Percentiles rank a stretch among this genome's conserved stretches.
Evolutionary conservation across 2,329 filamentous ascomycete species (phyloP).

Genomic region (Catunica adiposa): DNA sequence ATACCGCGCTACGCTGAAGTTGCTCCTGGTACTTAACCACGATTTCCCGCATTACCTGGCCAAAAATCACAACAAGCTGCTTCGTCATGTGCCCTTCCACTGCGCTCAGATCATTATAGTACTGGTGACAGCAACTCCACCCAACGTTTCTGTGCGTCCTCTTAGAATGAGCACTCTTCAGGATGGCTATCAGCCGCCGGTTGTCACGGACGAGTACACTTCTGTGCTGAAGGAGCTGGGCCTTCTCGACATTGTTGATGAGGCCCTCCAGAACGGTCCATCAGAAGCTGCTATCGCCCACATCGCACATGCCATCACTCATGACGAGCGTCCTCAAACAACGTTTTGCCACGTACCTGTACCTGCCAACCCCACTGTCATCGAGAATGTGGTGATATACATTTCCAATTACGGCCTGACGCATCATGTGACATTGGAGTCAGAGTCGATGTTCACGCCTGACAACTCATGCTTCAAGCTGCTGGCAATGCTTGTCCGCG

Average conservation of each 20-base stretch:
- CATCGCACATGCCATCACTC: constrained; percentile 54
- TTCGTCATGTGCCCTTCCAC: constrained; percentile 63
- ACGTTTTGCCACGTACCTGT: constrained; percentile 51
- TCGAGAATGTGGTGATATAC: constrained; percentile 73
- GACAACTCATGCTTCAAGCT: constrained; percentile 44
- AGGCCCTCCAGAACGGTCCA: constrained; percentile 42
- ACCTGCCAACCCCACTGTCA: constrained; percentile 50
- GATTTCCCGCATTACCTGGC: constrained; percentile 89
- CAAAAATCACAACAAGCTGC: constrained; percentile 70
- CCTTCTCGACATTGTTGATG: constrained; percentile 43
- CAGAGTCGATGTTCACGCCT: constrained; percentile 35
- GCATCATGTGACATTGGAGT: constrained; percentile 30
- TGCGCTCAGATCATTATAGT: constrained; percentile 81
- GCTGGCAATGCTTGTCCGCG: constrained; percentile 60
- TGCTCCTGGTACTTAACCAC: constrained; percentile 74
- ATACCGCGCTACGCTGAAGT: constrained; percentile 68
- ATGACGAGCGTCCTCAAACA: constrained; percentile 36
- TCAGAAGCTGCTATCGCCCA: constrained; percentile 60
- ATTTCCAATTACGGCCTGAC: constrained; percentile 58
- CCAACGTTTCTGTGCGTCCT: constrained; percentile 30
- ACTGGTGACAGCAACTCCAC: constrained; percentile 67
- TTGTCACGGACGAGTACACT: constrained; percentile 46
- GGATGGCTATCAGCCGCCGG: constrained; percentile 58
- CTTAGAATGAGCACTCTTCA: not conserved
- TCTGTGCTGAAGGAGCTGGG: constrained; percentile 36